Conservation (phyloP, 78 protist genomes). For the Dictyostelium brefeldianum region DNA sequence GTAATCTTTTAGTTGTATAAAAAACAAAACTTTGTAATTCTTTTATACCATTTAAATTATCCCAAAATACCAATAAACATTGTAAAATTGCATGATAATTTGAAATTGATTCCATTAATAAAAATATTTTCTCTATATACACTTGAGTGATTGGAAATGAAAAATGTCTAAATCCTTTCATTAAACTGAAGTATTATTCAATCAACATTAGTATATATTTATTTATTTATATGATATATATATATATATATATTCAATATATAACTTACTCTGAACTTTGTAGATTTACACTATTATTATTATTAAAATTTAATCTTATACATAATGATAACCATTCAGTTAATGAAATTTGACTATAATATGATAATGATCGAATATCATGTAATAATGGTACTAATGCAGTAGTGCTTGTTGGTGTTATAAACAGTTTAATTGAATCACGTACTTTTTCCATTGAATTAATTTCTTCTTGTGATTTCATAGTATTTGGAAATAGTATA, state of each 20-base stretch:
- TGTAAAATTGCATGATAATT: constrained; percentile 33
- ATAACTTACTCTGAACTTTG: background rate
- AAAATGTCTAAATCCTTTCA: constrained; percentile 46
- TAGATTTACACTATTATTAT: background rate
- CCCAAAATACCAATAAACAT: constrained; percentile 59
- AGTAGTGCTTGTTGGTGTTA: background rate
- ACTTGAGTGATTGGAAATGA: constrained; percentile 13
- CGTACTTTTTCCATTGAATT: constrained; percentile 38
- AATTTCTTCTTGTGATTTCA: constrained; percentile 31
- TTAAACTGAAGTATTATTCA: background rate
- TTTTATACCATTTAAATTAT: background rate
- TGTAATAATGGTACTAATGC: background rate
- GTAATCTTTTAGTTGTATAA: constrained; percentile 36
- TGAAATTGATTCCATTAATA: constrained; percentile 49
- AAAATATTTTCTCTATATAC: constrained; percentile 43
- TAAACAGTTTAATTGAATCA: background rate
- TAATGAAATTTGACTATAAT: constrained; percentile 54
- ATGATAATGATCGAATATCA: constrained; percentile 29
- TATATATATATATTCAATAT: background rate
- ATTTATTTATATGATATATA: background rate
- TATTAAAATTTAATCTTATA: constrained; percentile 42
- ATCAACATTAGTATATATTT: background rate
- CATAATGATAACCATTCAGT: constrained; percentile 73
- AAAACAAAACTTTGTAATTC: constrained; percentile 25
- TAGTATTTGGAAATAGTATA: constrained; percentile 21